Evolutionary conservation across 352 stramenopile species (phyloP), one percentile per base, ranked within the genome.

Genomic region (Pythium aquatile): DNA sequence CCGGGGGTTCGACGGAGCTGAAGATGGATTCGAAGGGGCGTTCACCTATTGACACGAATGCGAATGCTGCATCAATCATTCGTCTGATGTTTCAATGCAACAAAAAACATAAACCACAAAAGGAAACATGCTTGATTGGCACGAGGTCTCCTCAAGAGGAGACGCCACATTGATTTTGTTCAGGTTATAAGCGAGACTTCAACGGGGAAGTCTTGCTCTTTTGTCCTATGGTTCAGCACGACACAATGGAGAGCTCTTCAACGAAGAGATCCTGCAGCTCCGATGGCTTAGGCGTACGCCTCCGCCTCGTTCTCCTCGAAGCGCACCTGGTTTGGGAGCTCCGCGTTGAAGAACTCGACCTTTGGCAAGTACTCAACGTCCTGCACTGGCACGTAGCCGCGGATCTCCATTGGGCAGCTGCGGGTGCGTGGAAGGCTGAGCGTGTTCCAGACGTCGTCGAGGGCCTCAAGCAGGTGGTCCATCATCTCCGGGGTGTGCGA

Each of bases 401-500:
- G 65, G 61, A 81, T 81, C 33, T 61, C 56, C 20, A 65, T 13
- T 28, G 74, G 69, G 61, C 69, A 75, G 49, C 60, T 57, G 35
- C 63, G 66, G 40, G 66, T 71, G 56, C 87, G 79, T 10, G 82
- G 79, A 14, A 97, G 62, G 63, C 87, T 87, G 28, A 97, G 77
- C 67, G 85, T 88, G 24, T 84, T 90, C 87, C 87, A 97, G 3
- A 97, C 89, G 51, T 94, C 78, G 52, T 96, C 79, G 26, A 97
- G 75, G 51, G 87, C 86, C 13, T 66, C 72, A 59, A 97, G 75
- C 42, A 97, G 71, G 57, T 96, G 70, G 52, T 93, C 80, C 62
- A 97, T 91, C 87, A 96, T 96, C 61, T 85, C 84, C 51, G 88
- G 71, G 56, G 88, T 88, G 75, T 97, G 90, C n/a, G 90, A 87